Evolutionary conservation across 208 protist genomes (phyloP).

Genomic region (Balamuthia mandrillaris): DNA sequence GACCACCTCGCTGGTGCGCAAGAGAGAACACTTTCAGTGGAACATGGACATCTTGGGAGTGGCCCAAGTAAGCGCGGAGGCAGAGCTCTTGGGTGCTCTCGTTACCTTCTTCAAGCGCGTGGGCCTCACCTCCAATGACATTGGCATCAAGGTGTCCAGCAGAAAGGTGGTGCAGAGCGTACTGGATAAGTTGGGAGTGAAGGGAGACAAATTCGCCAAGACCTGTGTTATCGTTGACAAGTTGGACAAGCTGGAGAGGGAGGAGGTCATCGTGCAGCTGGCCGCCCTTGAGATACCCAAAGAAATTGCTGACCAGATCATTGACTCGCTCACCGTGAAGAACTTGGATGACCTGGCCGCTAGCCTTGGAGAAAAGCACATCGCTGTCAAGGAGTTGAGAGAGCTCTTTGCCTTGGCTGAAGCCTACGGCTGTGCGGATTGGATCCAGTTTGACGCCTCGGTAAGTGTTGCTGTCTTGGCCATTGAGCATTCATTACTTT

Average conservation of each 20-base stretch:
- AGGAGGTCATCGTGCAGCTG: conserved; percentile 72
- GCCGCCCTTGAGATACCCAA: not conserved
- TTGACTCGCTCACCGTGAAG: conserved; percentile 64
- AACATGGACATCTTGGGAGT: conserved; percentile 95
- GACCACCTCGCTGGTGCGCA: conserved; percentile 86
- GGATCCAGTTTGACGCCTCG: conserved; percentile 62
- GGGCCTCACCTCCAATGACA: conserved; percentile 81
- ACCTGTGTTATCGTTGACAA: conserved; percentile 93
- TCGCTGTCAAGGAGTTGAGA: conserved; percentile 79
- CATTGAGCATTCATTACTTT: conserved; percentile 80
- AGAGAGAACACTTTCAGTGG: conserved; percentile 94
- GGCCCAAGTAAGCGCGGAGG: conserved; percentile 81
- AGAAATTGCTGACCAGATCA: not conserved
- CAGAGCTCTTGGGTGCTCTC: conserved; percentile 85
- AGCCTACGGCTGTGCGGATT: conserved; percentile 89
- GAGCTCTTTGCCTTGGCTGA: conserved; percentile 80
- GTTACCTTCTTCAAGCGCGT: conserved; percentile 67
- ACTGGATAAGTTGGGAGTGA: conserved; percentile 74
- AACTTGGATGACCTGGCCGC: conserved; percentile 79
- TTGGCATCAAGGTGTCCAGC: conserved; percentile 79
- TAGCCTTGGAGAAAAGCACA: conserved; percentile 73
- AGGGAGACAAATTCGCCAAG: conserved; percentile 78
- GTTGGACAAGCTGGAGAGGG: conserved; percentile 84
- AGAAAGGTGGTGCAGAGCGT: conserved; percentile 74
- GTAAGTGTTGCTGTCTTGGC: not conserved